These are phyloP conservation scores for Fusarium nanum DNA, from an alignment of 2,329 filamentous ascomycete species.

Conservation along the genomic window DNA sequence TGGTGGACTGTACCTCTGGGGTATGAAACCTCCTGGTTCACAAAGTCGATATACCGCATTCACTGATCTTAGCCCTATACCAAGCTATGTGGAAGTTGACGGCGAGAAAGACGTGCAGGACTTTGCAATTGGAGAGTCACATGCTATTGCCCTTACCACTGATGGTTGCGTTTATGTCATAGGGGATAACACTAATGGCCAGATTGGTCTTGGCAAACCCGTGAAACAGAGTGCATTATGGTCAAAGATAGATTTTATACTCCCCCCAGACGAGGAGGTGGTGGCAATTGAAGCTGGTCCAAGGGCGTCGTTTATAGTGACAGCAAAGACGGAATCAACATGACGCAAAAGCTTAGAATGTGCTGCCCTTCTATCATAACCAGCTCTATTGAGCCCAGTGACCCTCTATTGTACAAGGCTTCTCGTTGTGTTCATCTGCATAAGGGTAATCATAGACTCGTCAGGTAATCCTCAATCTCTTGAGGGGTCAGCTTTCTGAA, in stretches of 20 bases:
- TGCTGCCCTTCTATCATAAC: constrained; percentile 36
- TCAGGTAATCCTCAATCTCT: constrained; percentile 99
- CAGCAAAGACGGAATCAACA: constrained; percentile 39
- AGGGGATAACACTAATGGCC: constrained; percentile 68
- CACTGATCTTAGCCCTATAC: constrained; percentile 47
- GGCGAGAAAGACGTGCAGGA: constrained; percentile 65
- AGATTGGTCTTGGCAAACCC: constrained; percentile 61
- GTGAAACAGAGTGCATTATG: constrained; percentile 48
- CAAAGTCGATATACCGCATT: constrained; percentile 51
- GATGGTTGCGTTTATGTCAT: constrained; percentile 64
- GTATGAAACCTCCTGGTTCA: constrained; percentile 48
- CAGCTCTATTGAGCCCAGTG: constrained; percentile 53
- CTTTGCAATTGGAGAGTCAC: constrained; percentile 67
- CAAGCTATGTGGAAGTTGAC: constrained; percentile 60
- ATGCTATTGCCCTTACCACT: constrained; percentile 66
- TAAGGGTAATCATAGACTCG: constrained; percentile 80
- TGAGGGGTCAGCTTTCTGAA: constrained; percentile 96
- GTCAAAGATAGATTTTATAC: constrained; percentile 51
- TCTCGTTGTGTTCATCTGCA: constrained; percentile 43
- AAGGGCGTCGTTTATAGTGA: constrained; percentile 62
- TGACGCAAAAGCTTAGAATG: constrained; percentile 21
- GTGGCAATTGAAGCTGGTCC: constrained; percentile 62
- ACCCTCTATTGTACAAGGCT: constrained; percentile 62
- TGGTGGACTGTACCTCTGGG: constrained; percentile 72
- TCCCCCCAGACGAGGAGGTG: constrained; percentile 46